Conservation (phyloP, 148 eudicot species). For the Persicaria maculosa region DNA sequence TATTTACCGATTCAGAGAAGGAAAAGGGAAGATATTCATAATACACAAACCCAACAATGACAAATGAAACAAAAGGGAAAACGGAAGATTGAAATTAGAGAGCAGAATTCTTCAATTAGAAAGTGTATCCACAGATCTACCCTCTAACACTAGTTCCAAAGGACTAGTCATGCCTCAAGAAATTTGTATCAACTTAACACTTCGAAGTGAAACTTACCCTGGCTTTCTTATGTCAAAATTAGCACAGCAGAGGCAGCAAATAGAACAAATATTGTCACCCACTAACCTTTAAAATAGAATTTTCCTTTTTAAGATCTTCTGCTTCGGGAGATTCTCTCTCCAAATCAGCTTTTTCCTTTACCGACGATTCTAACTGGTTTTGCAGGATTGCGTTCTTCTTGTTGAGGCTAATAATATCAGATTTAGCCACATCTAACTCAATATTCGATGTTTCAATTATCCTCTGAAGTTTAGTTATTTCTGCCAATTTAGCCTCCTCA, state of each 20-base stretch:
- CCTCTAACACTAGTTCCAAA: neutral
- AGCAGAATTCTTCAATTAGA: neutral
- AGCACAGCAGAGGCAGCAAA: neutral
- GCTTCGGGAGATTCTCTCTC: constrained; percentile 44
- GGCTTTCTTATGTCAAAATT: neutral
- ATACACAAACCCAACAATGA: neutral
- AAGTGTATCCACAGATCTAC: too few species aligned
- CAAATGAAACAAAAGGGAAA: neutral
- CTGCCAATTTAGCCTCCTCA: constrained; percentile 70
- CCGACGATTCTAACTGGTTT: constrained; percentile 47
- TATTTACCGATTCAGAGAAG: too few species aligned
- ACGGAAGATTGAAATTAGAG: neutral
- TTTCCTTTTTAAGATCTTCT: constrained; percentile 61
- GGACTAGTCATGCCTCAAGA: neutral
- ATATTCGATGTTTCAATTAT: constrained; percentile 49
- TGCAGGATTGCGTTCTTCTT: constrained; percentile 57
- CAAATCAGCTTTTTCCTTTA: constrained; percentile 65
- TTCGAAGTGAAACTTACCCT: constrained; percentile 1
- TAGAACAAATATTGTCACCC: neutral
- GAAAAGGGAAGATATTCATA: neutral
- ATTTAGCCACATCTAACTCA: constrained; percentile 76
- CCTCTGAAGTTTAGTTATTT: constrained; percentile 65
- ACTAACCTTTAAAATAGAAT: constrained; percentile 56
- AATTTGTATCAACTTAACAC: neutral
- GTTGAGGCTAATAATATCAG: constrained; percentile 54